Base-by-base conservation (phyloP, 192 early-diverging fungal species). In the Podila horticola region DNA sequence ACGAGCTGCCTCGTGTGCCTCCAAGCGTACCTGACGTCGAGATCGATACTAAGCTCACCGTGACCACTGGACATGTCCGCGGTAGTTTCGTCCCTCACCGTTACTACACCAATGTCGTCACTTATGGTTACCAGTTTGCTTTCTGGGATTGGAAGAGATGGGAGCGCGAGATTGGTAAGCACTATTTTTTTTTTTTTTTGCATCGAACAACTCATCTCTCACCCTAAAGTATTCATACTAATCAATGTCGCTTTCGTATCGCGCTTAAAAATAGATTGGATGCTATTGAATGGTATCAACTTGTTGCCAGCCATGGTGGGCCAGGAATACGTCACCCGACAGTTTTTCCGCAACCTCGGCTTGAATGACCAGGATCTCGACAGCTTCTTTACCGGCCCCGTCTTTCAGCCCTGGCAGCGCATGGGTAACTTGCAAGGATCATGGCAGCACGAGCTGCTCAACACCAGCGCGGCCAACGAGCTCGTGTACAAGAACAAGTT, bases 401-500 rank as follows among this genome's bases (percentile, higher is more conserved):
- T 45, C 30, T 70, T 30, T 48, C 33, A 31, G 30, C 68, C 68
- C 48, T 70, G 68, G 68, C 59, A 62, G 11, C 68, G 68, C 19
- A 70, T 70, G 68, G 68, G 68, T 11, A 70, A 70, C 48, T 34
- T 70, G 26, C 68, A 70, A 52, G 68, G 68, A 50, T 70, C 68
- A 0, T 70, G 68, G 68, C 68, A 69, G 31, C 62, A 76, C 26
- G 15, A 69, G 17, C 58, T 76, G 2, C 17, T 59, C 19, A 63
- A 76, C 57, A 60, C 34, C 41, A 64, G 67, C n/a, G 64, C 60
- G 2, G 49, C 51, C 22, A 68, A 81, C 38, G 77, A 81, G 45
- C 31, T 59, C 30, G 66, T 73, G 17, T 81, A 81, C 63, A 81
- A 81, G 57, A 69, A 66, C 26, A 58, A 65, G 11, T 81, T 71